Evolutionary conservation across 2,329 filamentous ascomycete species (phyloP).

Genomic region (Clarireedia homoeocarpa): DNA sequence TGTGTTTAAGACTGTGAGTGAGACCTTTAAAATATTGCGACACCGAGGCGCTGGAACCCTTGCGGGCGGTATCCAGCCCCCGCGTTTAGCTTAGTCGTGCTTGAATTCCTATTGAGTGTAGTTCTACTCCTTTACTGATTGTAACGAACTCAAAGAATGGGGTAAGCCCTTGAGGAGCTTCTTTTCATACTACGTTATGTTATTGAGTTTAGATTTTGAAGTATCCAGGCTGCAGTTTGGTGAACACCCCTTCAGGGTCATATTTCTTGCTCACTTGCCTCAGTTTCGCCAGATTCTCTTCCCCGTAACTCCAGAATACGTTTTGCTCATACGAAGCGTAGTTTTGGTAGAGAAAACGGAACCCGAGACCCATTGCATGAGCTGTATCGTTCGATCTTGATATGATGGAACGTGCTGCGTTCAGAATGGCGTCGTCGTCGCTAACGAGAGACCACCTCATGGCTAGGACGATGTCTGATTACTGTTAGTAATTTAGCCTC

Average conservation of each 20-base stretch:
- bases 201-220: neutral
- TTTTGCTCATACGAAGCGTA: conserved; percentile 6
- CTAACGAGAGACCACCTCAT: neutral
- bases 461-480: neutral
- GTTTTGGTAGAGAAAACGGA: conserved; percentile 3
- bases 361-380: neutral
- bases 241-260: neutral
- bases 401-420: neutral
- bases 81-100: too few relatives aligned
- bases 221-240: neutral
- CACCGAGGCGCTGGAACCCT: too few relatives aligned
- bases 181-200: neutral
- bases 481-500: neutral
- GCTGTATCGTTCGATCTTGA: neutral
- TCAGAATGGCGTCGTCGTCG: neutral
- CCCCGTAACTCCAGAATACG: neutral
- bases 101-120: too few relatives aligned
- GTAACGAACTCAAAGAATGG: too few relatives aligned
- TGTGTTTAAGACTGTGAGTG: too few relatives aligned
- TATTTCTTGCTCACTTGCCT: neutral
- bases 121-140: too few relatives aligned
- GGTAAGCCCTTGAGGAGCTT: neutral
- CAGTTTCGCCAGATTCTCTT: neutral
- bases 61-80: too few relatives aligned
- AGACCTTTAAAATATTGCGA: too few relatives aligned